Evolutionary conservation across 306 rosid species (phyloP), one percentile per base, ranked within the genome.

Genomic region (Calophaca sinica): DNA sequence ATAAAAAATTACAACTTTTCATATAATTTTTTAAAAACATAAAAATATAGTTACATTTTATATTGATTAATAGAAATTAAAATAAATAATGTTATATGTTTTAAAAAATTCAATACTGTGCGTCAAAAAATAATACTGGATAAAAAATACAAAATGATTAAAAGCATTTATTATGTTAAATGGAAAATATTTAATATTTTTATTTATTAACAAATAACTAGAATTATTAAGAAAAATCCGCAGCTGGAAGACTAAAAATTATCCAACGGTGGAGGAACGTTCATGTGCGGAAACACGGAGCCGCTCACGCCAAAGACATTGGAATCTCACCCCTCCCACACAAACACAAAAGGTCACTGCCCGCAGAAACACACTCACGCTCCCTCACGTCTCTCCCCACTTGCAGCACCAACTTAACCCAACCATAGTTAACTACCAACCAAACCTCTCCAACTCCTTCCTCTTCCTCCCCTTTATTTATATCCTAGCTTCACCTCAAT

Each of bases 241-340:
- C 26, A 33, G 2, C 4, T 33, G 2, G 36, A 33, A 42, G 11
- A 5, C 2, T 42, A 42, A 42, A 42, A 42, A 50, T 15, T 9
- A 89, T 91, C 96, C 84, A 86, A 91, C 97, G 96, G 98, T 78
- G 83, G 86, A 85, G 90, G 87, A 86, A 84, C 88, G 79, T 64
- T 82, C 91, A 83, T 84, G 79, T 88, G 98, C 98, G 98, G 97
- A 94, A 89, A 91, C 97, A 90, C 97, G 98, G 97, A 90, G 94
- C 98, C 98, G 98, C 90, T 87, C 78, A 32, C 85, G 78, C 97
- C 97, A 81, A 86, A 84, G 70, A 80, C 91, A 73, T 91, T 87
- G 98, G 97, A 91, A 90, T 91, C 89, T 79, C 88, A 58, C 87
- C 81, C 81, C 81, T 50, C 55, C 75, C 63, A 64, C 53, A 78